These are phyloP conservation scores for Dactylonectria macrodidyma DNA, from an alignment of 2,329 filamentous ascomycete species.

Conservation along the genomic window DNA sequence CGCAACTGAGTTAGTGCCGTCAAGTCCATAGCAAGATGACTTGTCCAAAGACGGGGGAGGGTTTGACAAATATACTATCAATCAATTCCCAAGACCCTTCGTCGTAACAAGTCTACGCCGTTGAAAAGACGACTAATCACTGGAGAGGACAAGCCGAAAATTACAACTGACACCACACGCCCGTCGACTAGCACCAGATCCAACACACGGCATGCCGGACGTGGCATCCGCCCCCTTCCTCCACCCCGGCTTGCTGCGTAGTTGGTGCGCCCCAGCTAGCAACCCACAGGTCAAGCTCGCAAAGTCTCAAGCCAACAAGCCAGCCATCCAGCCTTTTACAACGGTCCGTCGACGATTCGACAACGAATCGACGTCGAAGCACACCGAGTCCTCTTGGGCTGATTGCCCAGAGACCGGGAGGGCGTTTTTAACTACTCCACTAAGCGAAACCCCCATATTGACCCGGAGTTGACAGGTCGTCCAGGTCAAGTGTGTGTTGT, in stretches of 20 bases:
- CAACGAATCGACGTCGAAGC: not conserved
- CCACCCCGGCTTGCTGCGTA: constrained; percentile 22
- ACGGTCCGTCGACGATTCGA: constrained; percentile 25
- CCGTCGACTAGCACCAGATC: constrained; percentile 24
- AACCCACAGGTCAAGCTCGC: constrained; percentile 22
- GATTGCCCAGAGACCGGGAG: constrained; percentile 10
- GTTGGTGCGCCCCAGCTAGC: constrained; percentile 25
- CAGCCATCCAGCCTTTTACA: constrained; percentile 33
- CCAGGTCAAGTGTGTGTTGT: not conserved
- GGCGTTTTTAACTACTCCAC: constrained; percentile 11
- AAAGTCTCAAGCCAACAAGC: constrained; percentile 19
- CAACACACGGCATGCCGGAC: constrained; percentile 24
- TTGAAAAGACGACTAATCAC: constrained; percentile 13
- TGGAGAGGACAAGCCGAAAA: constrained; percentile 1
- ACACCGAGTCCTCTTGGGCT: constrained; percentile 2
- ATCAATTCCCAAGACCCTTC: constrained; percentile 22
- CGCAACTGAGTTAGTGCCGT: constrained; percentile 1
- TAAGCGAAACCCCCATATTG: not conserved
- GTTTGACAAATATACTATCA: constrained; percentile 19
- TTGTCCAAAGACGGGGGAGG: constrained; percentile 13
- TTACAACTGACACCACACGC: constrained; percentile 2
- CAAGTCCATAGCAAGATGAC: not conserved
- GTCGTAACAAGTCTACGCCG: constrained; percentile 13
- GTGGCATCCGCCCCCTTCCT: constrained; percentile 27
- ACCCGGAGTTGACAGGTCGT: not conserved